Base-by-base conservation (phyloP, 1,284 basidiomycete species). In the Trametes versicolor region DNA sequence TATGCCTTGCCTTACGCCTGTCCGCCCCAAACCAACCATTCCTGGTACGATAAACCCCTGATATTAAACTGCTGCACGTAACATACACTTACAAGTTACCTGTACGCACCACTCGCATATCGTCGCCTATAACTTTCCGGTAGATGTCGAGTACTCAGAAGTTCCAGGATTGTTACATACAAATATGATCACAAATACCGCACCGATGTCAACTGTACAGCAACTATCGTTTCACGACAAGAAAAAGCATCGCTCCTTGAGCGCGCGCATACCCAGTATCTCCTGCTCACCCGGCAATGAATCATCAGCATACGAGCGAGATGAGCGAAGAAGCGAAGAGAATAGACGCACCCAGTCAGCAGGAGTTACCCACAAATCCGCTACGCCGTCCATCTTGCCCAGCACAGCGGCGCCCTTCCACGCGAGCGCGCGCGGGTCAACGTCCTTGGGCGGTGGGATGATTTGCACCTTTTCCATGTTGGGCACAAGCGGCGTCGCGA, bases 321-420 rank as follows among this genome's bases (percentile, higher is more conserved):
- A 61, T 49, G 32, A 49, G 27, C 17, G 23, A 21, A 27, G 12
- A 13, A 8, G 21, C 29, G 52, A 17, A 4, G 25, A 13, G 15
- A 9, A n/a, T 4, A 23, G 73, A 76, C 84, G 61, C 78, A 94
- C 93, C 96, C 96, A 99, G 77, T 99, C 97, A 50, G 89, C 83
- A 60, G 83, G 80, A 15, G 92, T 88, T 50, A 99, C 83, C 96
- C 97, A 99, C 69, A 98, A 80, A 72, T 99, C 97, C 54, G 88
- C 85, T 60, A 94, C 87, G 1, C 89, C 87, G 55, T 99, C 97
- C 85, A 99, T 92, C 77, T 95, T 94, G 34, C 92, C 95, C 63
- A 99, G 87, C 23, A 98, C 95, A n/a, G 93, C 89, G 21, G 93
- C 95, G 6, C 97, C 97, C 78, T 98, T 98, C 97, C 97, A 99